Evolutionary conservation across 2,329 filamentous ascomycete species (phyloP).

Genomic region (Fusarium sp.): DNA sequence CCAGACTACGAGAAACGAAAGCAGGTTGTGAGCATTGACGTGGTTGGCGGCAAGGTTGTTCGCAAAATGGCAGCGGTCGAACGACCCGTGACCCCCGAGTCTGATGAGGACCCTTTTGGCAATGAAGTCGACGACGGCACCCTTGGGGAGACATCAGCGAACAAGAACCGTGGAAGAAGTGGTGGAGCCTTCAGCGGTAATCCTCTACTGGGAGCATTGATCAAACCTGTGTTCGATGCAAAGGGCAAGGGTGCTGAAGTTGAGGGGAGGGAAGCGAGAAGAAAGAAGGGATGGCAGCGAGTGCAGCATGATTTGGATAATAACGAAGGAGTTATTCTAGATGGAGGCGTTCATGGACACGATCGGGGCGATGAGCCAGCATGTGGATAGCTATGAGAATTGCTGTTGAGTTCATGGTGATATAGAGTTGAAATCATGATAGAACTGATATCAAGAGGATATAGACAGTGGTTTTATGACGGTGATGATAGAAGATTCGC

Average conservation of each 20-base stretch:
- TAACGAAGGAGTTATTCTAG: slow-evolving; percentile 69
- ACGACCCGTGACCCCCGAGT: slow-evolving; percentile 64
- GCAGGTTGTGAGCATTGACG: slow-evolving; percentile 86
- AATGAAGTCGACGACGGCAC: slow-evolving; percentile 48
- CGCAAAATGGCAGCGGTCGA: slow-evolving; percentile 75
- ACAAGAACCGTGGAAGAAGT: slow-evolving; percentile 46
- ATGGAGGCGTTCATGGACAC: slow-evolving; percentile 64
- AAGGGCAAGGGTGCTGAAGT: slow-evolving; percentile 61
- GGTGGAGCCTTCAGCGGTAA: slow-evolving; percentile 75
- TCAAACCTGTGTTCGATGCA: slow-evolving; percentile 69
- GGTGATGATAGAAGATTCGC: not conserved
- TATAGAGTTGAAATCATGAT: not conserved
- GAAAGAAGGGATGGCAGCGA: slow-evolving; percentile 63
- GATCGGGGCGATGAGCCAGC: slow-evolving; percentile 53
- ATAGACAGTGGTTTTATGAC: not conserved
- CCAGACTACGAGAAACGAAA: slow-evolving; percentile 91
- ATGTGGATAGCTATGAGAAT: slow-evolving; percentile 46
- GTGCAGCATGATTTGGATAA: slow-evolving; percentile 70
- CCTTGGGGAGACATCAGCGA: slow-evolving; percentile 50
- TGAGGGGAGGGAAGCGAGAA: slow-evolving; percentile 55
- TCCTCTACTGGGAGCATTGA: slow-evolving; percentile 72
- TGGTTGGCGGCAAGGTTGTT: slow-evolving; percentile 81
- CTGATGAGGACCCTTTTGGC: slow-evolving; percentile 51
- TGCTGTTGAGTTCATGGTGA: no score
- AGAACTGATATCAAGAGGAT: not conserved